These are phyloP conservation scores for Aspergillus uvarum DNA, from an alignment of 2,329 filamentous ascomycete species.

Conservation along the genomic window DNA sequence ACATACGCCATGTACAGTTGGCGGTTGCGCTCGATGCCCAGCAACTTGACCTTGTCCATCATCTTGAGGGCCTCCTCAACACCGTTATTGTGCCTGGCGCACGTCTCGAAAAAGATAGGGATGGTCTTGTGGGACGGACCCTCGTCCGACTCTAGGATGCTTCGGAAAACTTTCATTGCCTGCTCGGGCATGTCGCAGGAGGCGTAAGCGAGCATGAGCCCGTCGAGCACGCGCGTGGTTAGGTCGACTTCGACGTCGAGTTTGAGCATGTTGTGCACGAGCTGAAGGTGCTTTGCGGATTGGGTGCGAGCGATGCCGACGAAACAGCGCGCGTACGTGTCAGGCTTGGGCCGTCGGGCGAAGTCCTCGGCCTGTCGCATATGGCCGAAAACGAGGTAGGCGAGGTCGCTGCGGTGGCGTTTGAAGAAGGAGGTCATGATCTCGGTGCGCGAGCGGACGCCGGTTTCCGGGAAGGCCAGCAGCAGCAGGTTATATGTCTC, in stretches of 20 bases:
- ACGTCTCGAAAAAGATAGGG: conserved; percentile 75
- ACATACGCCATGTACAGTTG: conserved; percentile 74
- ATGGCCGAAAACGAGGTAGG: conserved; percentile 80
- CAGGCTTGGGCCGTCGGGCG: conserved; percentile 64
- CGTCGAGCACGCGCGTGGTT: conserved; percentile 74
- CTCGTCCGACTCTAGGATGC: conserved; percentile 79
- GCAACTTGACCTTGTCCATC: conserved; percentile 58
- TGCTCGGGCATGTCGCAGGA: conserved; percentile 64
- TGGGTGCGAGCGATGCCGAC: conserved; percentile 66
- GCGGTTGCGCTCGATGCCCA: conserved; percentile 76
- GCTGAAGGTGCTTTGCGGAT: conserved; percentile 65
- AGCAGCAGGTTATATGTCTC: conserved; percentile 60
- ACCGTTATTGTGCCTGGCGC: conserved; percentile 58
- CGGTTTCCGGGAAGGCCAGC: conserved; percentile 61
- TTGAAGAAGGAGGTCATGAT: conserved; percentile 83
- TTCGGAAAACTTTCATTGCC: conserved; percentile 77
- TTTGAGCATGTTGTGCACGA: conserved; percentile 91
- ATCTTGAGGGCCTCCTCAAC: conserved; percentile 52
- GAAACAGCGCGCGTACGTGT: conserved; percentile 77
- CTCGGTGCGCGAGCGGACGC: conserved; percentile 62
- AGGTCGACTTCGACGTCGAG: conserved; percentile 79
- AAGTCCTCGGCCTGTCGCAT: conserved; percentile 77
- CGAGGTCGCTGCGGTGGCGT: conserved; percentile 78
- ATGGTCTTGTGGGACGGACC: conserved; percentile 82
- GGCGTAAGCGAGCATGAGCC: conserved; percentile 82